Evolutionary conservation across 1,284 basidiomycete genomes (phyloP), one percentile per base, ranked within the genome.

Genomic region (Schizophyllum commune): DNA sequence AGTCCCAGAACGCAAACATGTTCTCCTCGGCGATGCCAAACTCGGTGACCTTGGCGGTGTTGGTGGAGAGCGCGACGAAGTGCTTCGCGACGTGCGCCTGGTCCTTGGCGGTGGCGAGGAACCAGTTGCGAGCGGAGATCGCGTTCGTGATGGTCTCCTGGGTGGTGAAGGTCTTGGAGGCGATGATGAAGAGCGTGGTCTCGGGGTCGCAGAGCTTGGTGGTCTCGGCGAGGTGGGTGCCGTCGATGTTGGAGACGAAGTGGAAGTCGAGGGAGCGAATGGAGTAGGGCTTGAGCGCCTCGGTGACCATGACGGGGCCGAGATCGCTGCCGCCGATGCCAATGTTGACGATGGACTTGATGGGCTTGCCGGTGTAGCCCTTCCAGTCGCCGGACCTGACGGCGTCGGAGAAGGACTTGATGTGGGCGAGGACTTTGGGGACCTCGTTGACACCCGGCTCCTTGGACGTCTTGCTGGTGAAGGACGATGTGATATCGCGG

Each of bases 1-100:
- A 99, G 77, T 99, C 97, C 96, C 96, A 99, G 86, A 99, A 99
- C 74, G 92, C 88, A 87, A 99, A 99, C 96, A 99, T 99, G 81
- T 98, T 98, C 68, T 85, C 82, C 68, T 89, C 77, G 63, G 89
- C 82, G 69, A 99, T 99, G 60, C 96, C 97, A 70, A 99, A 99
- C n/a, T 82, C 86, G 33, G 94, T 94, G 61, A 98, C 97, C 5
- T 91, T 94, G 72, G 90, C 86, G 62, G 92, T 94, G 78, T 99
- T 99, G 65, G 97, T 99, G 70, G 92, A 94, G 62, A 99, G 87
- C 8, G 97, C 96, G 55, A 98, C 96, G 73, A 99, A 99, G 82
- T 99, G 97, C 81, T 98, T 98, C 66, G 96, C 94, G 65, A 98
- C 93, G 76, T 98, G 94, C 2, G 83, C 81, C 79, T 92, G 90